Percentiles rank a stretch among this genome's conserved stretches.
Conservation (phyloP, 2,329 filamentous ascomycete species). For the Colletotrichum tropicicola region DNA sequence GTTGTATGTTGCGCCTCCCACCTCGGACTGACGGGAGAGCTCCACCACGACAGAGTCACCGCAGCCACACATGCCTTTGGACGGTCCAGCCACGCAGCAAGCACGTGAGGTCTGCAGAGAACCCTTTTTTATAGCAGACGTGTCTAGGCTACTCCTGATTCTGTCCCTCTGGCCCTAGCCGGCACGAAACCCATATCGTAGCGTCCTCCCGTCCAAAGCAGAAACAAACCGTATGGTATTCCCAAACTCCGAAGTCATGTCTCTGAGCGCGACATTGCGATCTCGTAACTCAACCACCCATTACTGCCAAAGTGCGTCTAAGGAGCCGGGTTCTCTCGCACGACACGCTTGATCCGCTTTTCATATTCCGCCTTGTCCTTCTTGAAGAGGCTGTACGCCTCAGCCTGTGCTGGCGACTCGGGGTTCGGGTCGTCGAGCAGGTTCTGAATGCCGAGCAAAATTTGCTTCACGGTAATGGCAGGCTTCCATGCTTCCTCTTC, state of each 20-base stretch:
- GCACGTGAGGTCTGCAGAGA: not conserved
- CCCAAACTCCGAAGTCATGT: slow-evolving; percentile 27
- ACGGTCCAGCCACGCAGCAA: not conserved
- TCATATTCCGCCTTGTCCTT: slow-evolving; percentile 90
- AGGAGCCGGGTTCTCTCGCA: slow-evolving; percentile 87
- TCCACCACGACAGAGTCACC: slow-evolving; percentile 9
- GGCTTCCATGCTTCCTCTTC: slow-evolving; percentile 99
- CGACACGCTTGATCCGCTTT: slow-evolving; percentile 84
- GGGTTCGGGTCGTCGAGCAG: slow-evolving; percentile 96
- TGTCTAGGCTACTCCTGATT: not conserved
- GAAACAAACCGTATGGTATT: slow-evolving; percentile 30
- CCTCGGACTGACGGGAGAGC: not conserved
- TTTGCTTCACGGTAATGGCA: slow-evolving; percentile 98
- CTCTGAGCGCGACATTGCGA: slow-evolving; percentile 8
- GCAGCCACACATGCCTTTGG: not conserved
- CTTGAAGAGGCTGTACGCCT: slow-evolving; percentile 97
- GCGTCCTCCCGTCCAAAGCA: slow-evolving; percentile 18
- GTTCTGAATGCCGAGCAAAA: slow-evolving; percentile 94
- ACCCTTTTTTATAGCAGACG: not conserved
- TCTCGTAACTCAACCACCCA: not conserved
- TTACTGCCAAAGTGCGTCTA: slow-evolving; percentile 44
- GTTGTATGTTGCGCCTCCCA: slow-evolving; percentile 7
- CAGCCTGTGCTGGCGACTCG: slow-evolving; percentile 94
- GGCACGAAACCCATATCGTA: not conserved
- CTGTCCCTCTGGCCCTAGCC: not conserved